These are phyloP conservation scores for Arthrobotrys entomopaga DNA, from an alignment of 2,329 filamentous ascomycete genomes.

Conservation along the genomic window DNA sequence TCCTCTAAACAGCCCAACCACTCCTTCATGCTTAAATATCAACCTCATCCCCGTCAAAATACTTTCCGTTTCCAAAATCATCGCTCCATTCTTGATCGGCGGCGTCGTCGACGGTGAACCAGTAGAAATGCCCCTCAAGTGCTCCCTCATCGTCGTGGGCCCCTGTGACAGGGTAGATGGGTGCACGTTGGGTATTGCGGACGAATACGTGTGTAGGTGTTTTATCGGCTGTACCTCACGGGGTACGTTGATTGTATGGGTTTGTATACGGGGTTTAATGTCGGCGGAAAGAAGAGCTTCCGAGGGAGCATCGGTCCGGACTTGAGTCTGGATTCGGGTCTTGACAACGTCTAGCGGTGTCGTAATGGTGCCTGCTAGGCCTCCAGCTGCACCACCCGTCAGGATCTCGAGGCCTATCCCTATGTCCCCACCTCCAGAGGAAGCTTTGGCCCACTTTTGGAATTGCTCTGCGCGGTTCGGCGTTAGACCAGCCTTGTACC, in stretches of 20 bases:
- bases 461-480: constrained; percentile 73
- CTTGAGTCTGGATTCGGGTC: constrained; percentile 93
- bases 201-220: constrained; percentile 49
- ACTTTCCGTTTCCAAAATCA: constrained; percentile 86
- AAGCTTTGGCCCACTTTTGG: constrained; percentile 80
- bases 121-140: constrained; percentile 74
- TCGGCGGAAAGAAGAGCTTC: constrained; percentile 54
- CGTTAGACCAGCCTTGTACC: neutral
- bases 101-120: constrained; percentile 83
- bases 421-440: constrained; percentile 79
- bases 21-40: constrained; percentile 89
- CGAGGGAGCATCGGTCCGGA: constrained; percentile 67
- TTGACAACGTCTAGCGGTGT: constrained; percentile 98
- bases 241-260: constrained; percentile 53
- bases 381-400: constrained; percentile 88
- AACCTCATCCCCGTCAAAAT: constrained; percentile 83
- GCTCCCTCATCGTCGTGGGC: constrained; percentile 55
- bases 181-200: constrained; percentile 56
- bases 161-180: constrained; percentile 57
- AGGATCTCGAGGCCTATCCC: constrained; percentile 85
- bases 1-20: constrained; percentile 91
- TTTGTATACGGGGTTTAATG: constrained; percentile 56
- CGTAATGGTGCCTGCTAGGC: constrained; percentile 91
- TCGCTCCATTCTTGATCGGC: constrained; percentile 79
- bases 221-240: constrained; percentile 56